Base-by-base conservation (phyloP, 495 filamentous ascomycete genomes). In the Wilcoxina mikolae region DNA sequence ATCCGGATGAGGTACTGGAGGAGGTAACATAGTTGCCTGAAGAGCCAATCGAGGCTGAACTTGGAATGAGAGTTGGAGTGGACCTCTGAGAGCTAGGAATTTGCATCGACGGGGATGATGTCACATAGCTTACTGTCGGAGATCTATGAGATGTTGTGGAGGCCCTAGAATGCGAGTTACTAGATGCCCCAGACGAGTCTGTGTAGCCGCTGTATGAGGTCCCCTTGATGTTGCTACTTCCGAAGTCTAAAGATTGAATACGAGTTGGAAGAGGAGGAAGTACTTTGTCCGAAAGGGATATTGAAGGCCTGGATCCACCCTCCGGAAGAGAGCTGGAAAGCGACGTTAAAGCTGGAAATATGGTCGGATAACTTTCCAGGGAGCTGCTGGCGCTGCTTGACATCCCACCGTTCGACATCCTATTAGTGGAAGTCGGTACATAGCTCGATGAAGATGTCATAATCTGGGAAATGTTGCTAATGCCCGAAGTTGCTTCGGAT, bases 291-390 rank as follows among this genome's bases (percentile, higher is more conserved):
- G 12, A 25, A 12, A 29, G 47, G 24, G 22, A 23, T 46, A 18
- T 15, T 24, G n/a, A 11, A 11, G 47, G 2, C 20, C 47, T 28
- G 1, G 60, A 63, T 39, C 47, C 35, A 12, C 61, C 56, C 15
- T 64, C 60, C 12, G 61, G 60, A 22, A 64, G 60, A 3, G 60
- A 60, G 20, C 56, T 57, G 1, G 61, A 64, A 0, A 64, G 46
- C 4, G 60, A 64, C 3, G 25, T 45, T 3, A 64, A 38, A 7
- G 60, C 61, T 5, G 61, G 61, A 39, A 64, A 64, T 11, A 59
- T 58, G 11, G 53, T 42, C 12, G 49, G 50, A 42, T 57, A 64
- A 2, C 45, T 53, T 28, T 61, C 61, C 12, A 60, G 24, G 0
- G 56, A 29, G 25, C 41, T 44, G 28, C 51, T 59, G 1, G 49